Evolutionary conservation across 176 grass and related monocot genomes (phyloP).

Genomic region (Dactylis glomerata): DNA sequence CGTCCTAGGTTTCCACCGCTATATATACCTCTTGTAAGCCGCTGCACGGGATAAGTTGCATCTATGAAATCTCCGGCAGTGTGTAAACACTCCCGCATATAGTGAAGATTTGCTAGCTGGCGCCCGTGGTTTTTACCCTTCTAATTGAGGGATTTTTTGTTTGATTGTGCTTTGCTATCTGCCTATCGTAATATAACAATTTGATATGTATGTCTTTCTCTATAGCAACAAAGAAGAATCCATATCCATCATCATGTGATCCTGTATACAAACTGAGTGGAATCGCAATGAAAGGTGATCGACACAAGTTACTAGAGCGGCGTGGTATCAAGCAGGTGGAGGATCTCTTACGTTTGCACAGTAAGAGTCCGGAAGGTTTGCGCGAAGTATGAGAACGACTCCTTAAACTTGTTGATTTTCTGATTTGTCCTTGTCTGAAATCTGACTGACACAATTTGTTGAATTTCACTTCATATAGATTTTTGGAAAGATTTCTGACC

Average conservation of each 20-base stretch:
- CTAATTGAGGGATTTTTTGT: no score
- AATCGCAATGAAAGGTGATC: conserved; percentile 28
- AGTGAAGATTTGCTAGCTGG: no score
- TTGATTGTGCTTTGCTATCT: no score
- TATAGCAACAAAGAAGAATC: conserved; percentile 33
- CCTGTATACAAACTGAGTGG: conserved; percentile 27
- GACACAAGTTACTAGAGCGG: conserved; percentile 2
- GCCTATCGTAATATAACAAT: no score
- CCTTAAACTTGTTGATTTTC: neutral
- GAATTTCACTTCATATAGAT: conserved; percentile 17
- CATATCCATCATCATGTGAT: conserved; percentile 21
- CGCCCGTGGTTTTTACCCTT: no score
- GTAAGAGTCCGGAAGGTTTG: neutral
- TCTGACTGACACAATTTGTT: conserved; percentile 1
- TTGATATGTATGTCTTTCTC: no score
- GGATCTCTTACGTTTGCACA: conserved; percentile 2
- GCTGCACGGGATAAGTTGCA: no score
- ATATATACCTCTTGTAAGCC: no score
- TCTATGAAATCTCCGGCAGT: no score
- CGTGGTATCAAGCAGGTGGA: conserved; percentile 16
- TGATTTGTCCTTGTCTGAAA: neutral
- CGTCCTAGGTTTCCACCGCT: no score
- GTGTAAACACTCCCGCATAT: no score
- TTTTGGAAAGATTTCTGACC: conserved; percentile 25
- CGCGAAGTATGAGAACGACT: neutral